phyloP scores from a whole-genome alignment of 2,329 filamentous ascomycete species.

The Gremmenia infestans region DNA sequence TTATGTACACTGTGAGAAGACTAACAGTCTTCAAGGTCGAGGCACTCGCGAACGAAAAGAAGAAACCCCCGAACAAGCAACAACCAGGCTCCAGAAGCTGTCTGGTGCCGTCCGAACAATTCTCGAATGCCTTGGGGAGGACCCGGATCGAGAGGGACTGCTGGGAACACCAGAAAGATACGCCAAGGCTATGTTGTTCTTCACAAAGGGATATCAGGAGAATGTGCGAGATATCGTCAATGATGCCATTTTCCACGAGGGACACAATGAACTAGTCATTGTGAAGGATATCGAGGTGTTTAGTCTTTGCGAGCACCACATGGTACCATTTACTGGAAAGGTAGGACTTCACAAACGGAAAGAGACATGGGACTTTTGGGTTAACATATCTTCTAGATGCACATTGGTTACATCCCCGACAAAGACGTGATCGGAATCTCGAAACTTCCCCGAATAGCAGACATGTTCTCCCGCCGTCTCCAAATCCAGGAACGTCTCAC shows the following conservation, averaged over 20 bases:
- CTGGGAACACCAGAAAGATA: constrained; percentile 75
- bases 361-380: background rate
- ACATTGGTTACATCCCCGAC: constrained; percentile 95
- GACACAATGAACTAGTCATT: constrained; percentile 95
- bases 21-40: constrained; percentile 38
- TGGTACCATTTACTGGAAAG: constrained; percentile 95
- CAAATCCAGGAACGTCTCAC: constrained; percentile 97
- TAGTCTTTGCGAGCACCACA: constrained; percentile 92
- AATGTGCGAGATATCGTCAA: constrained; percentile 91
- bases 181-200: constrained; percentile 90
- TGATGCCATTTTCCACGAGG: constrained; percentile 89
- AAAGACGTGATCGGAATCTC: constrained; percentile 90
- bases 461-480: constrained; percentile 90
- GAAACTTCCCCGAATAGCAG: constrained; percentile 90
- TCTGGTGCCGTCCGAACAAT: constrained; percentile 59
- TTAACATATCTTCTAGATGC: constrained; percentile 60
- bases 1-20: background rate
- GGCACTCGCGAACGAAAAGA: constrained; percentile 62
- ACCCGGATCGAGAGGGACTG: constrained; percentile 60
- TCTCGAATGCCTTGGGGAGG: constrained; percentile 65
- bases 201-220: constrained; percentile 96
- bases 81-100: constrained; percentile 51
- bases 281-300: constrained; percentile 97
- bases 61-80: constrained; percentile 48
- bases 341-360: constrained; percentile 40